A percentile compares a stretch with the other conserved stretches of the same genome.
Conservation (phyloP, 306 rosid species). For the Lithocarpus polystachyus region DNA sequence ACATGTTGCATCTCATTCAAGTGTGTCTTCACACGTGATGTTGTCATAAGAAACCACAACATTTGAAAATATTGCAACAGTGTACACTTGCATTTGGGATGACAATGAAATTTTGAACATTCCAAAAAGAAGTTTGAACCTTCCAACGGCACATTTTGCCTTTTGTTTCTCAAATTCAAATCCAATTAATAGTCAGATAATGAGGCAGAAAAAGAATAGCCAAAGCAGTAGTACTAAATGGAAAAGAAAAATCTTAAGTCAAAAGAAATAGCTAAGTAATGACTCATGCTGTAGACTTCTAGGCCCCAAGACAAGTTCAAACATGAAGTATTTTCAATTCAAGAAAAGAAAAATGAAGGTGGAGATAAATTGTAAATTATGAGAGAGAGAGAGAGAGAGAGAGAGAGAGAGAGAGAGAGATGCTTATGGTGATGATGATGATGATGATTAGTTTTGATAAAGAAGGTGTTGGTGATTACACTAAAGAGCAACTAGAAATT, state of each 20-base stretch:
- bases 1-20: not conserved
- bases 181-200: no score
- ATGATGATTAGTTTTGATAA: not conserved
- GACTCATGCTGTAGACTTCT: no score
- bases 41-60: not conserved
- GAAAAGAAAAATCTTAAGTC: no score
- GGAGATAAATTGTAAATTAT: no score
- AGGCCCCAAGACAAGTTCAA: no score
- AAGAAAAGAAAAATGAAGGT: no score
- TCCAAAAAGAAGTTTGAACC: not conserved
- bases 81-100: not conserved
- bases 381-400: no score
- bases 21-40: not conserved
- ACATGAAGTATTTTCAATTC: no score
- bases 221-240: no score
- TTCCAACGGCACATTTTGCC: slow-evolving; percentile 18
- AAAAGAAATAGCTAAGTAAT: no score
- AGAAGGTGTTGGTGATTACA: not conserved
- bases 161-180: not conserved
- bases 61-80: slow-evolving; percentile 23
- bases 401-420: no score
- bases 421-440: not conserved
- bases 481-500: not conserved
- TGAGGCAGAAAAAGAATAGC: no score
- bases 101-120: not conserved